These are phyloP conservation scores for Fusarium sp. DNA, from an alignment of 2,329 filamentous ascomycete species.

Conservation along the genomic window DNA sequence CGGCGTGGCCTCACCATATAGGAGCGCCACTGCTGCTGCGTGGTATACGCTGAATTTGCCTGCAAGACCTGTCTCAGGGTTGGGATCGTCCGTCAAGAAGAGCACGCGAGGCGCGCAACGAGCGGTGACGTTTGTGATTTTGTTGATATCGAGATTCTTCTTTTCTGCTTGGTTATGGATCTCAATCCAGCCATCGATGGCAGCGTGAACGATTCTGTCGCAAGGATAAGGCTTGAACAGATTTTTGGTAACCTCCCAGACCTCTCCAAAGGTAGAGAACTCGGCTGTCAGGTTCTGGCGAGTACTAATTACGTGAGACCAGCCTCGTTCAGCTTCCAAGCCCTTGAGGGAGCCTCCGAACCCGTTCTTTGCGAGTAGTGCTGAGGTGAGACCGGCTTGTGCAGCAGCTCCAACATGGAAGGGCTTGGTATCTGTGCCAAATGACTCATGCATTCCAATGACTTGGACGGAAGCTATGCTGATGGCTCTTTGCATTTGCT, in stretches of 20 bases:
- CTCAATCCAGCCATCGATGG: conserved; percentile 11
- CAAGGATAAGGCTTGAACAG: conserved; percentile 5
- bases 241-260: neutral
- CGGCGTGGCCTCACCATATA: neutral
- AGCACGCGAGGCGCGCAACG: neutral
- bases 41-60: conserved; percentile 12
- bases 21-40: neutral
- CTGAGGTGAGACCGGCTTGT: conserved; percentile 3
- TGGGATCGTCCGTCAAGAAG: neutral
- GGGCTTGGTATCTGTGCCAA: conserved; percentile 5
- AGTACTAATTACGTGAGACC: conserved; percentile 2
- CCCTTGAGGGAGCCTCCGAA: conserved; percentile 5
- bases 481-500: conserved; percentile 8
- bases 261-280: neutral
- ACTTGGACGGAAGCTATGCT: conserved; percentile 6
- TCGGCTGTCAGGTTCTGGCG: neutral
- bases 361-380: neutral
- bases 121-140: conserved; percentile 1
- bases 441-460: conserved; percentile 6
- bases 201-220: conserved; percentile 4
- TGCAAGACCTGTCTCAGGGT: neutral
- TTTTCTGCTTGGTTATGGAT: neutral
- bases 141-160: neutral
- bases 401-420: conserved; percentile 7
- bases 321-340: neutral